Conservation (phyloP, 2,329 filamentous ascomycete species). For the Pleoardoris graminearum region DNA sequence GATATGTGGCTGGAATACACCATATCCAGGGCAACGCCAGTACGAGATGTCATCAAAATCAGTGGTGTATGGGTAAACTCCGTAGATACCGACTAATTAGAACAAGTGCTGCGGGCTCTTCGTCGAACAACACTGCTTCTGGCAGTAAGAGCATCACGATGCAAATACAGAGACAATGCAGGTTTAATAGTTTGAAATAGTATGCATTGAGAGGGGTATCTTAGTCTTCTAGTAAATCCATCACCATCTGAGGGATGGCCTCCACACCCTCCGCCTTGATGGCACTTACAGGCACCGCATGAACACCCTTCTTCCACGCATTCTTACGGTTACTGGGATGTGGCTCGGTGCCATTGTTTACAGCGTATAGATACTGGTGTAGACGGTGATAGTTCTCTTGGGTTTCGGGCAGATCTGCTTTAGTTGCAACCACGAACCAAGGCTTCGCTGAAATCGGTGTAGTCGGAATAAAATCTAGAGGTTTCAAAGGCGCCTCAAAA, state of each 20-base stretch:
- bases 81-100: too few species aligned
- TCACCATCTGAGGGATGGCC: conserved; percentile 71
- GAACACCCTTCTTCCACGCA: conserved; percentile 61
- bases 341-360: conserved; percentile 63
- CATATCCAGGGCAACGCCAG: too few species aligned
- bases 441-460: conserved; percentile 90
- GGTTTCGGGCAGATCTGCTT: conserved; percentile 81
- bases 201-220: conserved; percentile 16
- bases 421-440: conserved; percentile 95
- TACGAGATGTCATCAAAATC: too few species aligned
- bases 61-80: too few species aligned
- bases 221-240: conserved; percentile 61
- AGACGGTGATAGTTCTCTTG: conserved; percentile 74
- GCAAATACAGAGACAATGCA: too few species aligned
- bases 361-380: conserved; percentile 68
- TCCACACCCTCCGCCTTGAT: conserved; percentile 85
- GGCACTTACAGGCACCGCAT: conserved; percentile 83
- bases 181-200: neutral
- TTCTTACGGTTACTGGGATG: conserved; percentile 74
- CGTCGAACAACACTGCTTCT: too few species aligned
- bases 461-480: conserved; percentile 54
- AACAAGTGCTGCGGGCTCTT: too few species aligned
- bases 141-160: too few species aligned
- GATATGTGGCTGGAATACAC: too few species aligned
- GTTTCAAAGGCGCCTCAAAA: conserved; percentile 29